phyloP scores from a whole-genome alignment of 345 rosid species.

The Limnanthes douglasii region DNA sequence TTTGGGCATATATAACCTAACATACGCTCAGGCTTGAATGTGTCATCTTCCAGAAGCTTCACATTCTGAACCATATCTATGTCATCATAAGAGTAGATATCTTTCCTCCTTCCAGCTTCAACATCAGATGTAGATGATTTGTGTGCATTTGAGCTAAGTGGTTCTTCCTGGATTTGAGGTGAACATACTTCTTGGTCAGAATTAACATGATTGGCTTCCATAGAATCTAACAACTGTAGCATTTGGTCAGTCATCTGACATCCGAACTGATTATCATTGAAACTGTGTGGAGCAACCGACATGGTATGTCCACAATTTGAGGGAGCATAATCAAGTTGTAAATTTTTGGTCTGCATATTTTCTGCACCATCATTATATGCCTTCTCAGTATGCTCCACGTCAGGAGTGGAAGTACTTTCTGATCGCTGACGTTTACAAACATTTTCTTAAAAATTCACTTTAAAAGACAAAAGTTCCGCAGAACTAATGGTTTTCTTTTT shows the following conservation, averaged over 20 bases:
- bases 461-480: constrained; percentile 11
- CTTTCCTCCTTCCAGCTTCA: constrained; percentile 12
- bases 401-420: constrained; percentile 9
- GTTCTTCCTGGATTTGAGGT: too few species aligned
- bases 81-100: constrained; percentile 15
- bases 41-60: constrained; percentile 13
- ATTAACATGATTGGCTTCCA: constrained; percentile 10
- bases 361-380: constrained; percentile 4
- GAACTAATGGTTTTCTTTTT: constrained; percentile 12
- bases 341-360: constrained; percentile 2
- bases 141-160: too few species aligned
- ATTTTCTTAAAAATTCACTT: constrained; percentile 10
- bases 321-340: constrained; percentile 6
- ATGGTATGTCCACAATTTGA: constrained; percentile 11
- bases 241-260: constrained; percentile 7
- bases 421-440: too few species aligned
- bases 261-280: constrained; percentile 16
- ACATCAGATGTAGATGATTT: constrained; percentile 10
- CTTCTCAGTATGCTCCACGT: constrained; percentile 1
- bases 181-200: too few species aligned
- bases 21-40: constrained; percentile 12
- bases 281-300: constrained; percentile 17
- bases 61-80: constrained; percentile 7
- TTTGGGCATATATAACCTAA: constrained; percentile 10
- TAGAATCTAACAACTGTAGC: constrained; percentile 1